Percentiles rank a stretch among this genome's conserved stretches.
Conservation (phyloP, 2,329 filamentous ascomycete species). For the Phialocephala sp. region DNA sequence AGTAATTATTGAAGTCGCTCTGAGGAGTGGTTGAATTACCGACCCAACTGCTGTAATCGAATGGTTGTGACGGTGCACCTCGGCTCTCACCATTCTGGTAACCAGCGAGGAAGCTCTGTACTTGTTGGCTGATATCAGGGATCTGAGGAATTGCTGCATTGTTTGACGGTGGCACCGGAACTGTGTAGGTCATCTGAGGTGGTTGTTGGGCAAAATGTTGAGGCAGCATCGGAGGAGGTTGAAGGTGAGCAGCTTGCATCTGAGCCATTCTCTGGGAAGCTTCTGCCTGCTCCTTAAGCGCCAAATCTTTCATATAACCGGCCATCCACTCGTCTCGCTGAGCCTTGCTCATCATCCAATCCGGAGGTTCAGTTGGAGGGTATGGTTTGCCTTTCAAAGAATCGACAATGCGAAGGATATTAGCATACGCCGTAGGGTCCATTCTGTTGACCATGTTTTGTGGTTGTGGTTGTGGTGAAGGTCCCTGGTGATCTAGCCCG, state of each 20-base stretch:
- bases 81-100: constrained; percentile 32
- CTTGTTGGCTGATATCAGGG: constrained; percentile 36
- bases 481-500: constrained; percentile 12
- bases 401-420: constrained; percentile 39
- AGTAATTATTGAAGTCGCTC: constrained; percentile 27
- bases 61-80: constrained; percentile 21
- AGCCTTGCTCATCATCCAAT: constrained; percentile 56
- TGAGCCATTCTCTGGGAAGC: constrained; percentile 44
- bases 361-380: constrained; percentile 57
- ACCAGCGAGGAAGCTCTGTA: constrained; percentile 36
- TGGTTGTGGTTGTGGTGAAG: background rate
- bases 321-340: constrained; percentile 59
- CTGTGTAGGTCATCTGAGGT: constrained; percentile 23
- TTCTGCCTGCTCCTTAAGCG: constrained; percentile 46
- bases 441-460: constrained; percentile 18
- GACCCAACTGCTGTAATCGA: constrained; percentile 35
- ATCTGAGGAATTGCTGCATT: constrained; percentile 10
- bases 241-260: constrained; percentile 31
- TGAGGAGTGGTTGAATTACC: constrained; percentile 19
- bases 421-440: constrained; percentile 30
- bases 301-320: constrained; percentile 50
- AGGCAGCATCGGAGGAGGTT: constrained; percentile 38
- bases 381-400: constrained; percentile 53
- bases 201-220: constrained; percentile 21
- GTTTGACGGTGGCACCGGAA: constrained; percentile 18